Evolutionary conservation across 2,329 filamentous ascomycete species (phyloP), one percentile per base, ranked within the genome.

Genomic region (Cucurbitaria berberidis): DNA sequence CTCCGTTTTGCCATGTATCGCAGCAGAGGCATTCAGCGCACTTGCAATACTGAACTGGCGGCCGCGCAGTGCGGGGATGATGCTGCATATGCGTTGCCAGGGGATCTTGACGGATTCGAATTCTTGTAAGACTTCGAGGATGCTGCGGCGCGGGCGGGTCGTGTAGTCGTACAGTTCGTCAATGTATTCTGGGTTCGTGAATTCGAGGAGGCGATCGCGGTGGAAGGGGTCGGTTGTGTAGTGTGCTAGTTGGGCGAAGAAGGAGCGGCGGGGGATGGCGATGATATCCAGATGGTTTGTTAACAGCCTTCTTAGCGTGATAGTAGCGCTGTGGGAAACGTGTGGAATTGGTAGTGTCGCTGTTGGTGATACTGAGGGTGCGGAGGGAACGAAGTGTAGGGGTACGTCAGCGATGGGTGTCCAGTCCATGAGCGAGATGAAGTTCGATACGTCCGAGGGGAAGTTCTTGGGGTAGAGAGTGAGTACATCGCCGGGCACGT

Each of bases 111-210:
- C 89, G 0, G 85, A 88, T 36, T 89, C 84, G 66, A 99, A 99
- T 64, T 99, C 95, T 51, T 93, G 87, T 24, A 99, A 82, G 3
- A 96, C 89, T 75, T 99, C 95, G 5, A 99, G 80, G 51, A 98
- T 96, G 53, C 90, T 96, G 29, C 95, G 88, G 29, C 92, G 88
- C 0, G 93, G 90, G 8, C 95, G 87, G 0, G 93, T 93, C 1
- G 95, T 95, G 71, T 99, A 99, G 76, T 99, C 93, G 77, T 91
- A 98, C 50, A 96, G 88, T 64, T 99, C 95, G 64, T 98, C 92
- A 5, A 93, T 85, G 64, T 88, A 90, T 40, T 89, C 84, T 0
- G 91, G 86, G 64, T 89, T 84, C 1, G 87, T 87, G 65, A 99
- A 95, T 69, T 99, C 95, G 8, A 89, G 75, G 0, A 99, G 83